Percentiles rank a stretch among this genome's conserved stretches.
Evolutionary conservation across 192 early-diverging fungal genomes (phyloP).

Genomic region (Backusella morwellensis): DNA sequence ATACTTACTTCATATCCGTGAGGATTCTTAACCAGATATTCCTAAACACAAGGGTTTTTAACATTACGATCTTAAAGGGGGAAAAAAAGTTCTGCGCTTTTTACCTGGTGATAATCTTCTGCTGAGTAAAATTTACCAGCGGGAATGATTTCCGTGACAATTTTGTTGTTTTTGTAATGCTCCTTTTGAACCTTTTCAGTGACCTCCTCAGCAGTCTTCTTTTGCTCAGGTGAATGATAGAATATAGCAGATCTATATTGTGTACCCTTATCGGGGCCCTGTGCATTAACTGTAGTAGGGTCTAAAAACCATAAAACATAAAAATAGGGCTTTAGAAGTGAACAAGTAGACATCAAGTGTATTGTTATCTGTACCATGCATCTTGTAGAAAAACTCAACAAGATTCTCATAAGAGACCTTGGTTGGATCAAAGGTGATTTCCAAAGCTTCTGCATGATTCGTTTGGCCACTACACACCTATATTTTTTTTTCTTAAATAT

Average conservation of each 20-base stretch:
- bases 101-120: slow-evolving; percentile 75
- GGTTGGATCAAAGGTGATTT: slow-evolving; percentile 71
- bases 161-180: slow-evolving; percentile 51
- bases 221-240: slow-evolving; percentile 76
- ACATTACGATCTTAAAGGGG: background rate
- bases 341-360: background rate
- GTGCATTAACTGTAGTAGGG: slow-evolving; percentile 82
- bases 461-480: slow-evolving; percentile 73
- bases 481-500: background rate
- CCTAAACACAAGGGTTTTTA: background rate
- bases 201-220: slow-evolving; percentile 68
- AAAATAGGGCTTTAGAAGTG: background rate
- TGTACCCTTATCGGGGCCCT: slow-evolving; percentile 81
- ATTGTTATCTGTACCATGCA: slow-evolving; percentile 42
- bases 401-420: slow-evolving; percentile 73
- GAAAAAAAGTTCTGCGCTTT: background rate
- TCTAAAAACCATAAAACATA: slow-evolving; percentile 45
- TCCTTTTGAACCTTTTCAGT: slow-evolving; percentile 64
- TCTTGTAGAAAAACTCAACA: slow-evolving; percentile 80
- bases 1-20: slow-evolving; percentile 61
- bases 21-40: slow-evolving; percentile 58
- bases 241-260: slow-evolving; percentile 91
- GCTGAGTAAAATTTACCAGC: slow-evolving; percentile 76
- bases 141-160: slow-evolving; percentile 70
- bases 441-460: slow-evolving; percentile 82